Evolutionary conservation across 768 basidiomycete species (phyloP), one percentile per base, ranked within the genome.

Genomic region (Leccinum incarnatum): DNA sequence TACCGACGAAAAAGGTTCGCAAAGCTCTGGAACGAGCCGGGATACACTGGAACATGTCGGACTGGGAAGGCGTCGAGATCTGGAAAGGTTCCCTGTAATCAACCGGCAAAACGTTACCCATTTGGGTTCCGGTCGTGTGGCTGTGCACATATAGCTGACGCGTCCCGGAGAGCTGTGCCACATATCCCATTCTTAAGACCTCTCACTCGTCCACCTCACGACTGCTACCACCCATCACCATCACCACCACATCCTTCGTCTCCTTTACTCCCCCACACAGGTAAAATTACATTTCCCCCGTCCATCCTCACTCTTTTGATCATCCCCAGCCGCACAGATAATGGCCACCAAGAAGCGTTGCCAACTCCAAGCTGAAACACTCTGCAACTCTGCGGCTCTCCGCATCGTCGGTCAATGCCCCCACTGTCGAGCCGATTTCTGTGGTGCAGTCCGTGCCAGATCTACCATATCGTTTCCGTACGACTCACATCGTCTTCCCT

Each of bases 331-430:
- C 34, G 1, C 12, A 68, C 55, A 47, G 62, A 67, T 58, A 61
- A 93, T 93, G 92, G 80, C 90, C 65, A 79, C 83, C 69, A 93
- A 92, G 89, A 92, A 91, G 74, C 89, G 91, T 69, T 94, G 92
- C 78, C 88, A 92, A 73, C 83, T 87, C 74, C 77, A 77, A 57
- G 62, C 73, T 15, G 79, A 78, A 62, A 66, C 74, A 29, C 73
- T 65, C 36, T 95, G 93, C 79, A 89, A 81, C 67, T 86, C 85
- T 60, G 90, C 91, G 7, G 89, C 84, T 3, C 79, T 94, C 52
- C 87, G 91, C 64, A 86, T 95, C 63, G 90, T 91, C 45, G 93
- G 93, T 5, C 83, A 89, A 64, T 95, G 93, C 70, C 84, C 89
- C 37, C 86, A 90, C 68, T 95, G 93, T 73, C 78, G 83, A 54